phyloP scores from a whole-genome alignment of 352 stramenopile genomes.

The Globisporangium mamillatum region DNA sequence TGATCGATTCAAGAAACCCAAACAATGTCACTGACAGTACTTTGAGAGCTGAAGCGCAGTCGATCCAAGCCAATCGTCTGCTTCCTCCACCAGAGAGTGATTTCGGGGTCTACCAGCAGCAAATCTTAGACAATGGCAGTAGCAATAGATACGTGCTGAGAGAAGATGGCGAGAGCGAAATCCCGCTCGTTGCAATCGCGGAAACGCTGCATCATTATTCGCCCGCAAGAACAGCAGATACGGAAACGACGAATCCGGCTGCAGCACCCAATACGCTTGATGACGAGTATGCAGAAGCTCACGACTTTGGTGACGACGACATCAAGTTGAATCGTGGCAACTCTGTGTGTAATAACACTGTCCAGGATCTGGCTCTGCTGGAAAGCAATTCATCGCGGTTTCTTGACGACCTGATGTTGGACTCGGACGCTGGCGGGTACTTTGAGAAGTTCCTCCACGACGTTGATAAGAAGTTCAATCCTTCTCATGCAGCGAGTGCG shows the following conservation, averaged over 20 bases:
- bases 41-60: neutral
- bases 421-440: slow-evolving; percentile 16
- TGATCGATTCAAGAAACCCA: neutral
- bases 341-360: neutral
- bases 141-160: neutral
- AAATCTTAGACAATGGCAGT: neutral
- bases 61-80: neutral
- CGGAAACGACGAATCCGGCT: neutral
- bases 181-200: slow-evolving; percentile 4
- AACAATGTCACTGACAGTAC: neutral
- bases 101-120: neutral
- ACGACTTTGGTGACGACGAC: neutral
- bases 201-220: slow-evolving; percentile 7
- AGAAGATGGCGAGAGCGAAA: slow-evolving; percentile 15
- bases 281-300: neutral
- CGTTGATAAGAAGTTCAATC: slow-evolving; percentile 8
- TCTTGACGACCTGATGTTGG: slow-evolving; percentile 15
- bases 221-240: neutral
- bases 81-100: slow-evolving; percentile 13
- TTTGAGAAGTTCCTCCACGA: slow-evolving; percentile 25
- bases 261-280: neutral
- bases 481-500: neutral
- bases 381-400: slow-evolving; percentile 10
- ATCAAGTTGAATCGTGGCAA: neutral
- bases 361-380: neutral